phyloP scores from a whole-genome alignment of 2,329 filamentous ascomycete species.

The Kalmusia sp. region DNA sequence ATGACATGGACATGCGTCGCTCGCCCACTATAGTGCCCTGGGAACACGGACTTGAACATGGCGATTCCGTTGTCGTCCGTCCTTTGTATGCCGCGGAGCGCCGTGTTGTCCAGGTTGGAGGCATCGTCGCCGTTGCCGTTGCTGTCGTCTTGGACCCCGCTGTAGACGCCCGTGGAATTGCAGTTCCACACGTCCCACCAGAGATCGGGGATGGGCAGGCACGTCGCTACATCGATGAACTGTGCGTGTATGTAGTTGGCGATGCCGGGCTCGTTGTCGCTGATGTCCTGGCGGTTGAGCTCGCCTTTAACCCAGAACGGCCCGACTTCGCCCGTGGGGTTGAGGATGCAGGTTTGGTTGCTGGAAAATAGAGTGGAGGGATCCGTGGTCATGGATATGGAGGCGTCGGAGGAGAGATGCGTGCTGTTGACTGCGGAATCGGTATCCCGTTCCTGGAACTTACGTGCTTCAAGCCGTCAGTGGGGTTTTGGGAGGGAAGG shows the following conservation, averaged over 20 bases:
- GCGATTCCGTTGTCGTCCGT: conserved; percentile 55
- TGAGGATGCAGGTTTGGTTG: conserved; percentile 18
- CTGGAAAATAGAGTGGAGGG: conserved; percentile 4
- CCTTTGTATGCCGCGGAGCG: conserved; percentile 51
- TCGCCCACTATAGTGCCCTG: conserved; percentile 40
- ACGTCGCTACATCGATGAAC: conserved; percentile 60
- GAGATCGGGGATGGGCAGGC: conserved; percentile 54
- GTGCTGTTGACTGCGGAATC: conserved; percentile 14
- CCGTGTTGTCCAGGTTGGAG: conserved; percentile 26
- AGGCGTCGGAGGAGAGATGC: conserved; percentile 8
- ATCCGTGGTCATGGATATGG: not conserved
- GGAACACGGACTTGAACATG: conserved; percentile 53
- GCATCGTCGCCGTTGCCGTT: conserved; percentile 8
- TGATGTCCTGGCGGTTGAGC: conserved; percentile 55
- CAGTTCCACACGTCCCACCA: conserved; percentile 60
- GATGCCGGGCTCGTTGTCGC: conserved; percentile 54
- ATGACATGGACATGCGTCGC: conserved; percentile 13
- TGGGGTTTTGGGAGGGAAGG: too few relatives aligned
- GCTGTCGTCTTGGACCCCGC: conserved; percentile 9
- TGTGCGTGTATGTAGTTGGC: conserved; percentile 57
- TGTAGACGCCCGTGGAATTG: conserved; percentile 23
- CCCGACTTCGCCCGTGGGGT: conserved; percentile 15
- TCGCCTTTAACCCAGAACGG: conserved; percentile 53
- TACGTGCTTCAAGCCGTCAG: too few relatives aligned
- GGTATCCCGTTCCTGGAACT: conserved; percentile 3